Percentiles rank a stretch among this genome's conserved stretches.
Evolutionary conservation across 495 filamentous ascomycete genomes (phyloP).

Genomic region (Chaetomium tenue): DNA sequence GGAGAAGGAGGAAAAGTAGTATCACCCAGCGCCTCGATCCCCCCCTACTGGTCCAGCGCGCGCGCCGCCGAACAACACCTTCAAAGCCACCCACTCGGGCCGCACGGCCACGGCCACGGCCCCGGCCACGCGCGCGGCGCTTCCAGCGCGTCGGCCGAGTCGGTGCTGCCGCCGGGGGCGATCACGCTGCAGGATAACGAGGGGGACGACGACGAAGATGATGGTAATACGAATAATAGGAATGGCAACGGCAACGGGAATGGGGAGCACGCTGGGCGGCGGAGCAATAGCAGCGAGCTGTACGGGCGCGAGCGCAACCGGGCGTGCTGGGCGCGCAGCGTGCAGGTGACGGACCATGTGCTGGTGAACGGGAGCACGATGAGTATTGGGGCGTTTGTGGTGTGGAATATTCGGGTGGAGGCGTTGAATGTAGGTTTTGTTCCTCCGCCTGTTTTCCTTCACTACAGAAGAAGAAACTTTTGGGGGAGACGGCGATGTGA

Average conservation of each 20-base stretch:
- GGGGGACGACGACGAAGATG: conserved; percentile 37
- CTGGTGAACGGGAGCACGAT: conserved; percentile 51
- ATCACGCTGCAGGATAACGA: conserved; percentile 56
- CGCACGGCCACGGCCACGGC: neutral
- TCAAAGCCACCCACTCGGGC: neutral
- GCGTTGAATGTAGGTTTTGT: conserved; percentile 44
- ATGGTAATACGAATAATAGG: neutral
- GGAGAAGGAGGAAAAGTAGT: conserved; percentile 3
- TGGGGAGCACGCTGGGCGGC: neutral
- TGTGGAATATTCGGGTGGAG: conserved; percentile 56
- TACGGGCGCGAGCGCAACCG: conserved; percentile 46
- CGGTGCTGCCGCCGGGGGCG: conserved; percentile 43
- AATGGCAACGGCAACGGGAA: neutral
- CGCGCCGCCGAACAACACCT: neutral
- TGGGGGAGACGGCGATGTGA: too few relatives aligned
- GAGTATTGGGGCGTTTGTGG: conserved; percentile 57
- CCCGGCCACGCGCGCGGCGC: conserved; percentile 25
- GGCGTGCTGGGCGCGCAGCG: conserved; percentile 58
- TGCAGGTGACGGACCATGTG: conserved; percentile 51
- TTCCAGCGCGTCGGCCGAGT: conserved; percentile 49
- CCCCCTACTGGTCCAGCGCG: conserved; percentile 37
- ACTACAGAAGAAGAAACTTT: neutral
- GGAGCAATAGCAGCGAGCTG: conserved; percentile 25
- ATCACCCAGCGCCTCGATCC: conserved; percentile 34
- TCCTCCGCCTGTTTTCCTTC: neutral